Percentiles rank a stretch among this genome's conserved stretches.
Evolutionary conservation across 352 stramenopile genomes (phyloP).

Genomic region (Thalassiosira hispida): DNA sequence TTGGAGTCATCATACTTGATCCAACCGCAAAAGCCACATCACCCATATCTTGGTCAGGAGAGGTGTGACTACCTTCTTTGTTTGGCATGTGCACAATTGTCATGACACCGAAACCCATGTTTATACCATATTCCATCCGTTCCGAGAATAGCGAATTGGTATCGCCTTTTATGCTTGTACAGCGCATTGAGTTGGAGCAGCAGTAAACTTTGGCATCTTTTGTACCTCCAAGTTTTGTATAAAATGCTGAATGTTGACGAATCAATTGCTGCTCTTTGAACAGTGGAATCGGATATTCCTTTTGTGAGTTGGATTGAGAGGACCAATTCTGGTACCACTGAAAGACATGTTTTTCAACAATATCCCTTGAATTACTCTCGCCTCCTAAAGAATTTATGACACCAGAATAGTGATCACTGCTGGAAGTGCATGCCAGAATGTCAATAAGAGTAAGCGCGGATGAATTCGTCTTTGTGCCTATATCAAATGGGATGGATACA

Average conservation of each 20-base stretch:
- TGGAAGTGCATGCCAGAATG: constrained; percentile 15
- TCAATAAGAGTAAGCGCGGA: constrained; percentile 3
- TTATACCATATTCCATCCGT: constrained; percentile 13
- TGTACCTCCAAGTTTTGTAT: neutral
- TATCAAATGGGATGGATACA: constrained; percentile 31
- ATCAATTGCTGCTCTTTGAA: constrained; percentile 36
- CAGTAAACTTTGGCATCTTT: constrained; percentile 29
- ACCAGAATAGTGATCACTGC: neutral
- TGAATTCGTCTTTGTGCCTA: constrained; percentile 4
- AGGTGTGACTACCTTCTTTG: neutral
- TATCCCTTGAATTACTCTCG: constrained; percentile 1
- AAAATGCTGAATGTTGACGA: constrained; percentile 9
- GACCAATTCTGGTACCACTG: constrained; percentile 21
- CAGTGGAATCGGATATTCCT: constrained; percentile 19
- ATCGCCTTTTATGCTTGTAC: constrained; percentile 5
- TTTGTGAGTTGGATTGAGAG: neutral
- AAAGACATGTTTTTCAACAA: constrained; percentile 30
- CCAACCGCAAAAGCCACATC: constrained; percentile 37
- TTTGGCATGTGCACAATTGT: constrained; percentile 10
- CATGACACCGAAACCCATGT: constrained; percentile 16
- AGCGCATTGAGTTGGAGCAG: constrained; percentile 31
- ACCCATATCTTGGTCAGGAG: constrained; percentile 8
- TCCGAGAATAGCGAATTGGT: neutral
- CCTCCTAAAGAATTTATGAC: constrained; percentile 1
- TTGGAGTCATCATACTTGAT: constrained; percentile 21